Evolutionary conservation across 768 basidiomycete genomes (phyloP).

Genomic region (Dentipellis fragilis): DNA sequence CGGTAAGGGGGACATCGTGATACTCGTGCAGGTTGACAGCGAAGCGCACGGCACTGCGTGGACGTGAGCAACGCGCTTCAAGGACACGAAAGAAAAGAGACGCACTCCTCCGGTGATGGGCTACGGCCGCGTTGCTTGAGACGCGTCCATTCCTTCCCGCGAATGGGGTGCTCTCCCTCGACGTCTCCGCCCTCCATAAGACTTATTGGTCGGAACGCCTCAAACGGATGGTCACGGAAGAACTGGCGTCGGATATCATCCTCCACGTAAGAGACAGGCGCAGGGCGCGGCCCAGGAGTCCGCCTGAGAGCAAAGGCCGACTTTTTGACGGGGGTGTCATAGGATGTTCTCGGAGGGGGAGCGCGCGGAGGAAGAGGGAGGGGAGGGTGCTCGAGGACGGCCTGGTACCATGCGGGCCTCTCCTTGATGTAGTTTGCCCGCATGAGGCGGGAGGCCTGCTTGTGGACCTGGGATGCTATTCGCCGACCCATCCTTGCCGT

Average conservation of each 20-base stretch:
- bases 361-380: constrained; percentile 73
- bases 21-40: constrained; percentile 65
- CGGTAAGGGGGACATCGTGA: constrained; percentile 53
- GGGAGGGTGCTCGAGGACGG: constrained; percentile 84
- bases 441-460: constrained; percentile 74
- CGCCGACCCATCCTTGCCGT: constrained; percentile 53
- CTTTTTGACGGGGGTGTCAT: constrained; percentile 29
- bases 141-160: constrained; percentile 62
- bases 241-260: constrained; percentile 85
- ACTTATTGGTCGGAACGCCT: constrained; percentile 74
- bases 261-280: constrained; percentile 67
- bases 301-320: constrained; percentile 4
- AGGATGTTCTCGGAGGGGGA: constrained; percentile 45
- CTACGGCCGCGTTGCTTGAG: constrained; percentile 74
- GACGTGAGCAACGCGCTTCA: constrained; percentile 6
- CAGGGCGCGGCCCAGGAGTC: constrained; percentile 23
- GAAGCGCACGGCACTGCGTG: constrained; percentile 64
- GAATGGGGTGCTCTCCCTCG: constrained; percentile 43
- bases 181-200: constrained; percentile 64
- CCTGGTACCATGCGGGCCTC: constrained; percentile 76
- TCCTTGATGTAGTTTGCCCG: constrained; percentile 49
- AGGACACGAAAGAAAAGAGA: constrained; percentile 8
- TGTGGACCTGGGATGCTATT: constrained; percentile 82
- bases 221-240: constrained; percentile 94
- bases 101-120: constrained; percentile 88